Evolutionary conservation across 1,284 basidiomycete genomes (phyloP).

Genomic region (Pascua guehoae): DNA sequence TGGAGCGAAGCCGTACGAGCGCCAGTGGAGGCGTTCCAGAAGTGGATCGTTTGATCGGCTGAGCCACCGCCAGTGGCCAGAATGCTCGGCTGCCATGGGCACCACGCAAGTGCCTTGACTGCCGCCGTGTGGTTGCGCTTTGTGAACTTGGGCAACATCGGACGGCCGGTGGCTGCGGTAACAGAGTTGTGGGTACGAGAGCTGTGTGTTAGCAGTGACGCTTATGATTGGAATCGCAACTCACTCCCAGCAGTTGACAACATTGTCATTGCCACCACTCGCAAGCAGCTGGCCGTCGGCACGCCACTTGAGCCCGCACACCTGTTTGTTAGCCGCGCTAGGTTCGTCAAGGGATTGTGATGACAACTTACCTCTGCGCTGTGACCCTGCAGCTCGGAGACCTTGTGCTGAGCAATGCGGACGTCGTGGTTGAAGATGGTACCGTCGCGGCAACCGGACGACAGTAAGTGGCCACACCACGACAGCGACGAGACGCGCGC

Average conservation of each 20-base stretch:
- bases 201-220: slow-evolving; percentile 21
- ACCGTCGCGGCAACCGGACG: slow-evolving; percentile 84
- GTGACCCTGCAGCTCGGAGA: slow-evolving; percentile 82
- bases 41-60: slow-evolving; percentile 86
- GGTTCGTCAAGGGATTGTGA: too few species aligned
- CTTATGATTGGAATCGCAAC: slow-evolving; percentile 12
- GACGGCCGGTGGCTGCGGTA: slow-evolving; percentile 28
- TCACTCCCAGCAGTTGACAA: slow-evolving; percentile 91
- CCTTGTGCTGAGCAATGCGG: slow-evolving; percentile 77
- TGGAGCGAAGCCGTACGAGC: slow-evolving; percentile 77
- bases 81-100: slow-evolving; percentile 89
- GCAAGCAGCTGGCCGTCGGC: slow-evolving; percentile 82
- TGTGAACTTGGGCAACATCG: slow-evolving; percentile 77
- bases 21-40: slow-evolving; percentile 88
- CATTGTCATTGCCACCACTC: slow-evolving; percentile 92
- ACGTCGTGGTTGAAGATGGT: slow-evolving; percentile 95
- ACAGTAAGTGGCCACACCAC: slow-evolving; percentile 81
- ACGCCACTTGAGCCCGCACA: slow-evolving; percentile 63
- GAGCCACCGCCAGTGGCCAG: slow-evolving; percentile 94
- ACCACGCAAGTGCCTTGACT: slow-evolving; percentile 97
- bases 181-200: slow-evolving; percentile 54
- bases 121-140: slow-evolving; percentile 92
- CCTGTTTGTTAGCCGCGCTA: slow-evolving; percentile 30
- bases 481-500: slow-evolving; percentile 75
- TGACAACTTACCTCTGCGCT: slow-evolving; percentile 59